phyloP scores from a whole-genome alignment of 495 filamentous ascomycete species.

The Patellaria atrata region DNA sequence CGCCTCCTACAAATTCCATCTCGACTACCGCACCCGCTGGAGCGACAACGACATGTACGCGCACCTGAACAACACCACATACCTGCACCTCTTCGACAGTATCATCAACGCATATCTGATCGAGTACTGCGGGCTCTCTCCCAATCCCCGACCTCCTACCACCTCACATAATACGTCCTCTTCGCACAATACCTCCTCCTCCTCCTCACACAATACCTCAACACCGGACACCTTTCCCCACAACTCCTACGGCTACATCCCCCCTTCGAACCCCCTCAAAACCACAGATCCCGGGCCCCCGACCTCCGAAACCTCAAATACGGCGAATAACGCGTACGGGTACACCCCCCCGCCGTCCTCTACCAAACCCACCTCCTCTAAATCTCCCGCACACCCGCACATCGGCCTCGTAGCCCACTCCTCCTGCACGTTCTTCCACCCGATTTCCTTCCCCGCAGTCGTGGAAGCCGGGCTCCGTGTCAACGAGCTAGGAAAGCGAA shows the following conservation, averaged over 20 bases:
- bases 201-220: no score
- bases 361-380: constrained; percentile 43
- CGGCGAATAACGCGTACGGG: no score
- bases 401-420: constrained; percentile 75
- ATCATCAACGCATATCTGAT: constrained; percentile 86
- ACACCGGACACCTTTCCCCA: no score
- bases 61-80: constrained; percentile 72
- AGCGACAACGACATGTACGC: constrained; percentile 94
- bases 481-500: constrained; percentile 69
- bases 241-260: no score
- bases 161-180: no score
- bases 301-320: no score
- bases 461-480: constrained; percentile 73
- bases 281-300: no score
- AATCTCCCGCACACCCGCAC: no score
- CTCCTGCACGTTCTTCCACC: constrained; percentile 70
- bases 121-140: constrained; percentile 58
- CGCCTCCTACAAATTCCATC: constrained; percentile 61
- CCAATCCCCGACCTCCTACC: no score
- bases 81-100: constrained; percentile 53
- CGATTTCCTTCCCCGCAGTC: constrained; percentile 68
- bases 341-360: no score
- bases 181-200: no score
- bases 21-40: constrained; percentile 86
- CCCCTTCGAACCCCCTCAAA: no score